Evolutionary conservation across 805 yeast genomes (phyloP).

Genomic region (Candida methanosorbosa): DNA sequence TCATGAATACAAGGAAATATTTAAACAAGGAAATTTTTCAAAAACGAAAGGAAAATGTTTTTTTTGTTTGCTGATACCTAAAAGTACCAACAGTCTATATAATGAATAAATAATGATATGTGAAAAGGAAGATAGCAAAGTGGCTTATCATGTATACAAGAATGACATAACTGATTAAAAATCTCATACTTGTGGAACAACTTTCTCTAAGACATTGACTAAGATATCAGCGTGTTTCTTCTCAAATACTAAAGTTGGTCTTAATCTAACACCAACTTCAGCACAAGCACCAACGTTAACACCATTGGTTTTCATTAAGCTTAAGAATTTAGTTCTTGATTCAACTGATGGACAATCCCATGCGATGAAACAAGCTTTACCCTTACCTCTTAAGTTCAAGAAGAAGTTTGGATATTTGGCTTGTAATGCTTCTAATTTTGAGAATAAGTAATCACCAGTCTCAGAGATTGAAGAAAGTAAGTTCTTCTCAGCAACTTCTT

Average conservation of each 20-base stretch:
- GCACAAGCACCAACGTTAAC: slow-evolving; percentile 85
- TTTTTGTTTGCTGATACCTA: too few species aligned
- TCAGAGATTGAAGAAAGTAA: slow-evolving; percentile 45
- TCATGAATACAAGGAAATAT: background rate
- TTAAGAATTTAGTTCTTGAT: slow-evolving; percentile 53
- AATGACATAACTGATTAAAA: too few species aligned
- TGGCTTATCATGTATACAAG: too few species aligned
- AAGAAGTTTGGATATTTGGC: slow-evolving; percentile 44
- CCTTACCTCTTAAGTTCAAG: slow-evolving; percentile 62
- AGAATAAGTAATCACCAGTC: slow-evolving; percentile 63
- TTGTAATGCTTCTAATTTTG: slow-evolving; percentile 43
- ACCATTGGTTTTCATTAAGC: slow-evolving; percentile 54
- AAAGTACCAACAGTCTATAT: too few species aligned
- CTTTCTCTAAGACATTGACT: slow-evolving; percentile 34
- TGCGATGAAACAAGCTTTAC: slow-evolving; percentile 75
- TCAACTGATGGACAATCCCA: slow-evolving; percentile 53
- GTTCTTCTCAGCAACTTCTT: slow-evolving; percentile 54
- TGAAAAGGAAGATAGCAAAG: too few species aligned
- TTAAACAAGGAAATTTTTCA: too few species aligned
- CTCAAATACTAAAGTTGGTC: slow-evolving; percentile 75
- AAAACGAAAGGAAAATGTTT: too few species aligned
- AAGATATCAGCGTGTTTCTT: slow-evolving; percentile 72
- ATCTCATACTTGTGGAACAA: slow-evolving; percentile 18
- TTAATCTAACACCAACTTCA: slow-evolving; percentile 64
- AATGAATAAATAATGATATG: too few species aligned